Conservation (phyloP, 352 stramenopile genomes). For the Globisporangium splendens region DNA sequence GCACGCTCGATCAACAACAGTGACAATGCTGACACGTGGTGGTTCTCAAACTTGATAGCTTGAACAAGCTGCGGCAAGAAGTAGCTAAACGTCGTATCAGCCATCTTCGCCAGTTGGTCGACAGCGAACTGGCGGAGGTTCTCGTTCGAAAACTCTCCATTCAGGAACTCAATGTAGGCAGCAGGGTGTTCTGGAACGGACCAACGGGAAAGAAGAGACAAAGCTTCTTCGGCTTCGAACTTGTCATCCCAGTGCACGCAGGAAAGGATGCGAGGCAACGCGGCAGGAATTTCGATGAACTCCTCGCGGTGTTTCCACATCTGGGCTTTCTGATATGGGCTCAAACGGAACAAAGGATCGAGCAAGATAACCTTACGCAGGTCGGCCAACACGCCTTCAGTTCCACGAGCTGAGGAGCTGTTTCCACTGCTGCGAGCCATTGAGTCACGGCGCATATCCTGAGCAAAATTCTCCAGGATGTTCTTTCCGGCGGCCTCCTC, state of each 20-base stretch:
- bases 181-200: constrained; percentile 64
- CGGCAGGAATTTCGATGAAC: constrained; percentile 68
- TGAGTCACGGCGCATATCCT: constrained; percentile 54
- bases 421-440: constrained; percentile 51
- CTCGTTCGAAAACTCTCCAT: constrained; percentile 76
- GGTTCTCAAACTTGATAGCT: constrained; percentile 88
- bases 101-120: constrained; percentile 72
- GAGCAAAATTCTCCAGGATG: constrained; percentile 37
- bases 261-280: constrained; percentile 74
- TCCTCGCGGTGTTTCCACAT: constrained; percentile 81
- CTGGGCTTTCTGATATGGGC: constrained; percentile 78
- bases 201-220: constrained; percentile 71
- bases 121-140: constrained; percentile 75
- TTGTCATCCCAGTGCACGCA: constrained; percentile 81
- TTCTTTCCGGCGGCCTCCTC: constrained; percentile 56
- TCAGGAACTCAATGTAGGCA: constrained; percentile 82
- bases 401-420: constrained; percentile 35
- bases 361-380: constrained; percentile 77
- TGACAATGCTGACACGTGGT: constrained; percentile 71
- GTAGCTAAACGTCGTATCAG: constrained; percentile 85
- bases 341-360: constrained; percentile 79
- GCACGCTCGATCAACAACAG: constrained; percentile 85
- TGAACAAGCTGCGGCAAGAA: constrained; percentile 88
- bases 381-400: constrained; percentile 51
- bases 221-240: constrained; percentile 62